Conservation (phyloP, 208 protist species). For the Leishmania mexicana region DNA sequence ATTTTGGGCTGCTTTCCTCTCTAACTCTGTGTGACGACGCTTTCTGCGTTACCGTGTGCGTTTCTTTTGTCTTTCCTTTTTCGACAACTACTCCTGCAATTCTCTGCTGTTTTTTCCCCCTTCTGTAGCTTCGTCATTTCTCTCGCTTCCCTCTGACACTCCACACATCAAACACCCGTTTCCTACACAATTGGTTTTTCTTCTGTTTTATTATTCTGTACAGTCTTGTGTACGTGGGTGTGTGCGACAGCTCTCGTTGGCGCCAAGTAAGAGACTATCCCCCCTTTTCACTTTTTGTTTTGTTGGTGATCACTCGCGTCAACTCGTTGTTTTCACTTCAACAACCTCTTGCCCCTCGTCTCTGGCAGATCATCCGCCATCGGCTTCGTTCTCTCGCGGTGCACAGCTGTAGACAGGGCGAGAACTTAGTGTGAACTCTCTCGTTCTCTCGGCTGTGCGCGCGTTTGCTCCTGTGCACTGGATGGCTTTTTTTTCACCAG, state of each 20-base stretch:
- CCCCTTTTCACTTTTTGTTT: background rate
- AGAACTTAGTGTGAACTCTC: background rate
- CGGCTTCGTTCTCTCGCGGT: background rate
- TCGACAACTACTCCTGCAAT: too few species aligned
- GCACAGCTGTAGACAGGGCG: background rate
- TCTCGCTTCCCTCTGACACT: background rate
- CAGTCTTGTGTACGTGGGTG: background rate
- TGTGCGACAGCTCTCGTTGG: background rate
- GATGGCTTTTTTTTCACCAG: background rate
- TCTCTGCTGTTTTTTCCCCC: background rate
- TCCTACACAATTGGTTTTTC: background rate
- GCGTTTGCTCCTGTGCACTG: background rate
- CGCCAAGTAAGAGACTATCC: background rate
- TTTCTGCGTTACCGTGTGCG: background rate
- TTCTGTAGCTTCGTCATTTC: background rate
- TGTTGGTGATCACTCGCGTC: background rate
- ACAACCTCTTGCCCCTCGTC: background rate
- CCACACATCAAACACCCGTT: background rate
- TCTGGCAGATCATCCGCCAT: background rate
- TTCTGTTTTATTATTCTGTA: background rate
- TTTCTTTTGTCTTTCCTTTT: background rate
- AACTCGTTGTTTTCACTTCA: background rate
- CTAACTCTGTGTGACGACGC: background rate
- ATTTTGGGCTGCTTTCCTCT: background rate
- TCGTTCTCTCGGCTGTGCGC: background rate